Evolutionary conservation across 2,329 filamentous ascomycete species (phyloP).

Genomic region (Xylaria sp.): DNA sequence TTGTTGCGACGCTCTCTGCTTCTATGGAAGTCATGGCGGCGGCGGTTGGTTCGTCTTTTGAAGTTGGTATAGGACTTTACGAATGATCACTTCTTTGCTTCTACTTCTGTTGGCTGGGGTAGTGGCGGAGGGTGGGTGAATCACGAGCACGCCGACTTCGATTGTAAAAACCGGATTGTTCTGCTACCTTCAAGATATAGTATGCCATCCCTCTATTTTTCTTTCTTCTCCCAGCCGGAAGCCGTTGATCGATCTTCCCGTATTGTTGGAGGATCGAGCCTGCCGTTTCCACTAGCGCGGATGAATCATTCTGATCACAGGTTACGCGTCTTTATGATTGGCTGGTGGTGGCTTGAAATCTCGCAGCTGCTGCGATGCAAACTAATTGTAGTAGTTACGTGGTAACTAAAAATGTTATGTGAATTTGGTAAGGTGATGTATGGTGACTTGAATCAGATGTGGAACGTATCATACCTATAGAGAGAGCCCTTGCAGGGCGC

Average conservation of each 20-base stretch:
- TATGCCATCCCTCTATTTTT: too few relatives aligned
- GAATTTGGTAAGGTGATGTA: too few relatives aligned
- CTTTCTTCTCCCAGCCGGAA: not conserved
- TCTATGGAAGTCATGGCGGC: constrained; percentile 54
- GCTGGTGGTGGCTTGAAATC: too few relatives aligned
- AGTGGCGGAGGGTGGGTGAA: not conserved
- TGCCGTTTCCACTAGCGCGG: constrained; percentile 22
- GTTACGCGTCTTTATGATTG: constrained; percentile 26
- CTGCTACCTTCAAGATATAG: not conserved
- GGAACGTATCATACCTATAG: too few relatives aligned
- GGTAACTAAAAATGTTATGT: too few relatives aligned
- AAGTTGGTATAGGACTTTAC: not conserved
- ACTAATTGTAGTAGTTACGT: too few relatives aligned
- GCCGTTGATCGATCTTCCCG: too few relatives aligned
- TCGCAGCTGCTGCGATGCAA: too few relatives aligned
- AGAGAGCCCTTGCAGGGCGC: too few relatives aligned
- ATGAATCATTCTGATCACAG: constrained; percentile 39
- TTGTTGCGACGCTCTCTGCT: constrained; percentile 56
- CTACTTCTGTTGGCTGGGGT: not conserved
- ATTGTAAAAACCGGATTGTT: not conserved
- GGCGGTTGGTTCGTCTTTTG: not conserved
- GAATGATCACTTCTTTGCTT: not conserved
- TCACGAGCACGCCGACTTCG: not conserved
- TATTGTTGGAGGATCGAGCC: not conserved
- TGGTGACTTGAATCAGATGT: too few relatives aligned